These are phyloP conservation scores for Centaurea solstitialis DNA, from an alignment of 129 eudicot genomes.

Conservation along the genomic window DNA sequence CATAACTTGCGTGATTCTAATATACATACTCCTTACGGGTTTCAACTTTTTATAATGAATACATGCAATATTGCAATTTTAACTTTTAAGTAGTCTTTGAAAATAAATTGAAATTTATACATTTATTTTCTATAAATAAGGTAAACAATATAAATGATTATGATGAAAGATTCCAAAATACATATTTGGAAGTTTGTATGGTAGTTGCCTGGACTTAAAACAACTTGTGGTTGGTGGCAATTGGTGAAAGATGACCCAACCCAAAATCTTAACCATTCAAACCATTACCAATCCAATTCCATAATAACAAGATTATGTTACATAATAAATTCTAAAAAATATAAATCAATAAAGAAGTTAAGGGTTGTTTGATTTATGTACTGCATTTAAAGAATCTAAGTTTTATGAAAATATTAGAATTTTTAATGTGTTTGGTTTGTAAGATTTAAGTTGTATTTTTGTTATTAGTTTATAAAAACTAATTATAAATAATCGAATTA, in stretches of 20 bases:
- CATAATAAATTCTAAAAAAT: not conserved
- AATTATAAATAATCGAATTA: too few species aligned
- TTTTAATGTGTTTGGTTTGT: too few species aligned
- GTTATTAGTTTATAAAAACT: too few species aligned
- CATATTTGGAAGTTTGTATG: slow-evolving; percentile 34
- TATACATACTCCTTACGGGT: too few species aligned
- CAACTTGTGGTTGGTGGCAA: slow-evolving; percentile 30
- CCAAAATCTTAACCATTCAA: slow-evolving; percentile 33
- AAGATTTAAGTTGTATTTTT: too few species aligned
- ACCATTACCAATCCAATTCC: slow-evolving; percentile 5
- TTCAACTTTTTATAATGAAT: too few species aligned
- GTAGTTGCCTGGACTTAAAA: slow-evolving; percentile 18
- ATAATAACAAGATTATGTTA: not conserved
- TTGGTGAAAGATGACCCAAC: slow-evolving; percentile 35
- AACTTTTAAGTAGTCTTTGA: not conserved
- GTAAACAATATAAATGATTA: slow-evolving; percentile 9
- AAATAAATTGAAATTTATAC: not conserved
- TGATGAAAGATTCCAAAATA: slow-evolving; percentile 33
- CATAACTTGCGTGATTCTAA: too few species aligned
- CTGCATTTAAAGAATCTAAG: too few species aligned
- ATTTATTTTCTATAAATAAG: not conserved
- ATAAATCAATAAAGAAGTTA: too few species aligned
- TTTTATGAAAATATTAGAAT: too few species aligned
- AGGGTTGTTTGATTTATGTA: too few species aligned
- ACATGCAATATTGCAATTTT: too few species aligned